Conservation (phyloP, 495 filamentous ascomycete genomes). For the Amniculicola lignicola region DNA sequence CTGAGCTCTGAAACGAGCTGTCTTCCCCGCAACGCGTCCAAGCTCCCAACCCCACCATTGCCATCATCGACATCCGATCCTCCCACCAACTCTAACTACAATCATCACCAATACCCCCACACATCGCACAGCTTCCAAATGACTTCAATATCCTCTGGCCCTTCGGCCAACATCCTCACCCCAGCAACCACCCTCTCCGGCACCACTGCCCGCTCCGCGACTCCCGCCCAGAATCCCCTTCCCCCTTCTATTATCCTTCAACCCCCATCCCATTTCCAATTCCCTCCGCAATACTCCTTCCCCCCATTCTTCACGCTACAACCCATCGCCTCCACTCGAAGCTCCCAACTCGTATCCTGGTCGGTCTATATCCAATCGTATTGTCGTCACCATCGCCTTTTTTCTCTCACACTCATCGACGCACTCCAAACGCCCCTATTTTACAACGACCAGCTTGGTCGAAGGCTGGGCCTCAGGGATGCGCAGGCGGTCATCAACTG, state of each 20-base stretch:
- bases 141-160: too few species aligned
- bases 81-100: too few species aligned
- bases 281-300: constrained; percentile 54
- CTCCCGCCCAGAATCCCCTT: not conserved
- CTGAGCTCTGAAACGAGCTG: too few species aligned
- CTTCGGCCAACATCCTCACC: too few species aligned
- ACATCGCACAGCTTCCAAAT: too few species aligned
- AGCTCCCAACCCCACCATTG: too few species aligned
- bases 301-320: constrained; percentile 79
- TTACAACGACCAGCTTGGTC: constrained; percentile 50
- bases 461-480: constrained; percentile 59
- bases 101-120: too few species aligned
- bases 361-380: constrained; percentile 78
- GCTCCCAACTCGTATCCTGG: constrained; percentile 80
- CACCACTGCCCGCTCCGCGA: not conserved
- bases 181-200: not conserved
- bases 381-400: constrained; percentile 72
- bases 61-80: too few species aligned
- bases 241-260: constrained; percentile 1
- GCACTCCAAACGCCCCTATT: constrained; percentile 60
- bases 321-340: constrained; percentile 69
- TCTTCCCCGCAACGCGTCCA: too few species aligned
- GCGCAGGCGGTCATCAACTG: constrained; percentile 66
- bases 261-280: constrained; percentile 25
- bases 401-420: constrained; percentile 63